A percentile compares a stretch with the other conserved stretches of the same genome.
Conservation (phyloP, 129 eudicot genomes). For the Flaveria ramosissima region DNA sequence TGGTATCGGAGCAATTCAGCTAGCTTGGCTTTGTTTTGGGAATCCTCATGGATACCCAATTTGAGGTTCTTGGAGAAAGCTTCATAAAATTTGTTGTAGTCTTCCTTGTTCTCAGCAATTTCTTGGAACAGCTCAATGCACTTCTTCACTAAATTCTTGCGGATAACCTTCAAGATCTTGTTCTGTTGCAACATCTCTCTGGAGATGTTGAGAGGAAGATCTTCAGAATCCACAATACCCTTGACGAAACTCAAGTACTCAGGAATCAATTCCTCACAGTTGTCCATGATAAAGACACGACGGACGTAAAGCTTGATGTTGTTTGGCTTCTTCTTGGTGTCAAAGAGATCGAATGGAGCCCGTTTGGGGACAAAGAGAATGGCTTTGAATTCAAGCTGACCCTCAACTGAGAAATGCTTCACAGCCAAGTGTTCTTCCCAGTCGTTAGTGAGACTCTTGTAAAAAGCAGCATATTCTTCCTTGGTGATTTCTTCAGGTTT, state of each 20-base stretch:
- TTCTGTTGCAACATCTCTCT: slow-evolving; percentile 26
- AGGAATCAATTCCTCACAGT: slow-evolving; percentile 79
- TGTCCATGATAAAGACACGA: slow-evolving; percentile 84
- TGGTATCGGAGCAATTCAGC: slow-evolving; percentile 58
- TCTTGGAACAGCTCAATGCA: slow-evolving; percentile 35
- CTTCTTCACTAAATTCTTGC: slow-evolving; percentile 30
- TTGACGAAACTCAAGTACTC: slow-evolving; percentile 63
- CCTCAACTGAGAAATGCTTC: slow-evolving; percentile 78
- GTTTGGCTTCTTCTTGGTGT: slow-evolving; percentile 63
- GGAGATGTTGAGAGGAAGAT: slow-evolving; percentile 24
- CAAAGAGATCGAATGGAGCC: slow-evolving; percentile 74
- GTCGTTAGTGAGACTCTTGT: slow-evolving; percentile 72
- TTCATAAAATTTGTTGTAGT: slow-evolving; percentile 59
- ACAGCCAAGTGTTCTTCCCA: slow-evolving; percentile 76
- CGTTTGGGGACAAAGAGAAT: slow-evolving; percentile 73
- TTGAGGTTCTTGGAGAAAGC: slow-evolving; percentile 48
- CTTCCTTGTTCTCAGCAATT: slow-evolving; percentile 31
- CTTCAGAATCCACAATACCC: slow-evolving; percentile 20
- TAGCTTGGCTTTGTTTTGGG: slow-evolving; percentile 58
- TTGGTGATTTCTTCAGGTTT: slow-evolving; percentile 72
- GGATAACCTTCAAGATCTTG: slow-evolving; percentile 29
- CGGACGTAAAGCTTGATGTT: slow-evolving; percentile 46
- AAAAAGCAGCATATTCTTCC: slow-evolving; percentile 73
- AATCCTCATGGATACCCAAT: slow-evolving; percentile 70
- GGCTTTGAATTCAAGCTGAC: slow-evolving; percentile 70